Percentiles rank a stretch among this genome's conserved stretches.
Evolutionary conservation across 495 filamentous ascomycete species (phyloP).

Genomic region (Neurospora sp.): DNA sequence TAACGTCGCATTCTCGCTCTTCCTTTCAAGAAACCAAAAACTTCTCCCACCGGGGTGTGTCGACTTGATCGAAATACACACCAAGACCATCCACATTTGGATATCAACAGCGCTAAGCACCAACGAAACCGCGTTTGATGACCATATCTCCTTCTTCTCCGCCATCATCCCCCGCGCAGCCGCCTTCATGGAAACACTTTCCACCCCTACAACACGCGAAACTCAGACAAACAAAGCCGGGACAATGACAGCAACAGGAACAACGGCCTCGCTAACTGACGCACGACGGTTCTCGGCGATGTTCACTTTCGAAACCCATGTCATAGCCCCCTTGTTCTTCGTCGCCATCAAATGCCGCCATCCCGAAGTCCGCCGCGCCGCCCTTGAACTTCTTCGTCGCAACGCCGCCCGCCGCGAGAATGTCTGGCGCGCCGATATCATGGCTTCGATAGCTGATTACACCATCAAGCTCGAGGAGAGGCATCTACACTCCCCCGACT

Average conservation of each 20-base stretch:
- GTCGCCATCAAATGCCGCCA: slow-evolving; percentile 40
- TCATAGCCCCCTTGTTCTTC: slow-evolving; percentile 41
- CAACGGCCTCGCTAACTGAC: slow-evolving; percentile 2
- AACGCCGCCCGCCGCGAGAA: slow-evolving; percentile 26
- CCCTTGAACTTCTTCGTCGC: slow-evolving; percentile 28
- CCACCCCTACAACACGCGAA: neutral
- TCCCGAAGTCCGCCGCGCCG: slow-evolving; percentile 33
- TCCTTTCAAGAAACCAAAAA: slow-evolving; percentile 10
- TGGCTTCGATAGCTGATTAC: slow-evolving; percentile 25
- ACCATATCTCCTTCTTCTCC: slow-evolving; percentile 26
- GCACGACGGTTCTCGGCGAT: slow-evolving; percentile 17
- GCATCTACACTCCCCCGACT: slow-evolving; percentile 8
- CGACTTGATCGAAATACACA: slow-evolving; percentile 21
- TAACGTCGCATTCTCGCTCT: slow-evolving; percentile 25
- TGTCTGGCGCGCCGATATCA: slow-evolving; percentile 28
- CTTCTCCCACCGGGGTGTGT: slow-evolving; percentile 16
- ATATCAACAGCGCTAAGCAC: slow-evolving; percentile 25
- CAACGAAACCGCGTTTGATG: slow-evolving; percentile 29
- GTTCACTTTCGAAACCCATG: slow-evolving; percentile 43
- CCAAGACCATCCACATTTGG: slow-evolving; percentile 26
- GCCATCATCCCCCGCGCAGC: slow-evolving; percentile 25
- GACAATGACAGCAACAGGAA: neutral
- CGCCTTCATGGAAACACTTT: slow-evolving; percentile 17
- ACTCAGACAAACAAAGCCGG: slow-evolving; percentile 1
- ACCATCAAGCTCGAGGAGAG: slow-evolving; percentile 24